Base-by-base conservation (phyloP, 805 yeast genomes). In the Ogataea methanolica region DNA sequence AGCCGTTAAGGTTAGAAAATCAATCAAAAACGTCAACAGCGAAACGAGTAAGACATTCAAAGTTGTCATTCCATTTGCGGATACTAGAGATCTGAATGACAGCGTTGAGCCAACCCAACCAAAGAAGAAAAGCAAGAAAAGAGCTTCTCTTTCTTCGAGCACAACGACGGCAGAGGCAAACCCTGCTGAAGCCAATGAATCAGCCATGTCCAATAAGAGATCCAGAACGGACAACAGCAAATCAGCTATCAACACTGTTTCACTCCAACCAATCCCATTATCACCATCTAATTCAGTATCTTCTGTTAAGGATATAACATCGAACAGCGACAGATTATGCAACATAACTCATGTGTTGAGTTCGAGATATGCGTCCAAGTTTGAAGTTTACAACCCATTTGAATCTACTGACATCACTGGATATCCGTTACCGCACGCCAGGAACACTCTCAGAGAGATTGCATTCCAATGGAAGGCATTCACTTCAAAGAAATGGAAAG, bases 351-450 rank as follows among this genome's bases (percentile, higher is more conserved):
- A 37, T 19, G 29, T 33, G 6, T 51, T 61, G 58, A 26, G 41
- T 29, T 41, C 56, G 12, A 49, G 66, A 19, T 61, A 62, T 39
- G 52, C 51, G 12, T 60, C 61, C 43, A 61, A 61, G 41, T 63
- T 52, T 37, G 44, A 55, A 15, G 47, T 60, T 14, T 53, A 52
- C 44, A 56, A 54, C 42, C 64, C 64, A 17, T 47, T 60, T 26
- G 46, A 46, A 3, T 26, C 34, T 3, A 46, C 48, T 33, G 50
- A 56, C 19, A 29, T 43, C 6, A 29, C 37, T 14, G 21, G 33
- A 11, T 48, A 55, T 21, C 57, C 62, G 8, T 36, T 54, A 7
- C 53, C 53, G 6, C 64, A 58, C 44, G 47, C 55, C 21, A 50
- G 53, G 36, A 46, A 46, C 33, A 53, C 62, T 7, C 54, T 55